Evolutionary conservation across 108 stramenopile genomes (phyloP), one percentile per base, ranked within the genome.

Genomic region (Chaetoceros muelleri): DNA sequence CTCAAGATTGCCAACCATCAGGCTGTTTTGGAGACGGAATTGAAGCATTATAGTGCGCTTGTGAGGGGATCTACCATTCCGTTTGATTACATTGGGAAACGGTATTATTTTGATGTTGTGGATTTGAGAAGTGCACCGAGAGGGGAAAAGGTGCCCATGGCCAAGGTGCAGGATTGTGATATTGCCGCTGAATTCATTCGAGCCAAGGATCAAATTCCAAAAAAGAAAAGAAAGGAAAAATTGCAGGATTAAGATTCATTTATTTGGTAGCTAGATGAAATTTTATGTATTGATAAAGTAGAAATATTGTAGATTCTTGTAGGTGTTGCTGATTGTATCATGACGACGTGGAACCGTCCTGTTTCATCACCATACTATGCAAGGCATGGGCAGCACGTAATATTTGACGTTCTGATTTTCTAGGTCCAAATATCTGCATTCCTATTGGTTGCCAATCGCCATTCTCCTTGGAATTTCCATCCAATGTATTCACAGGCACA

Each of bases 101-200:
- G 84, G 27, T 90, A 81, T 71, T 82, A 85, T 75, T 90, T 94
- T 51, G 88, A 94, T 75, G 88, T 94, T 46, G 87, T 75, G 5
- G 92, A 93, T 47, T 68, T 84, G 46, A 76, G 84, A 66, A 71
- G 79, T 28, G 79, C 82, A n/a, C 84, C 84, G n/a, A 55, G 83
- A 48, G 89, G 92, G 29, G 92, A 87, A 56, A 71, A 76, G 70
- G 69, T 72, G 46, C 62, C 74, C 5, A 80, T 77, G 66, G 73
- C 82, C 40, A 85, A 85, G 65, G 84, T 84, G 21, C 90, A 92
- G 64, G 90, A 92, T 71, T 92, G 90, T 60, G 90, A 92, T 68
- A 62, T 92, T 56, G 81, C 86, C 28, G 78, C 84, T 0, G 86
- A 92, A 34, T 92, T 92, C 65, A 67, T 87, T 40, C 62, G 71